Conservation (phyloP, 164 flowering plant genomes). For the Nelumbo lutea region DNA sequence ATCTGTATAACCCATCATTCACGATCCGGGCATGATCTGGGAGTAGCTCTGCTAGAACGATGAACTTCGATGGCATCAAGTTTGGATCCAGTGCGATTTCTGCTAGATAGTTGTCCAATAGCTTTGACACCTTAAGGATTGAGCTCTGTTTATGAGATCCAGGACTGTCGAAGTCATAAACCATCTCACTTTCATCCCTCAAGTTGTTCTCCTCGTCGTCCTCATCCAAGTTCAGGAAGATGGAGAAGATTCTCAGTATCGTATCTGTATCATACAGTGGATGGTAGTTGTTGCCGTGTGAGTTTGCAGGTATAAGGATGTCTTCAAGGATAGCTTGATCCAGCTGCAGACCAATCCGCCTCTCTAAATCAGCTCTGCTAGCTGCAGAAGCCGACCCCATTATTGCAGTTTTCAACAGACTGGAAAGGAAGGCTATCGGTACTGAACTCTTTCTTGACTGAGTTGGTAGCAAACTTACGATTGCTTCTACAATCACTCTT, state of each 20-base stretch:
- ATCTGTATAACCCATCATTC: conserved; percentile 73
- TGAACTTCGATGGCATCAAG: conserved; percentile 57
- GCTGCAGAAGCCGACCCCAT: conserved; percentile 54
- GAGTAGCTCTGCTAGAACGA: conserved; percentile 70
- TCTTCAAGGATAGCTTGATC: conserved; percentile 98
- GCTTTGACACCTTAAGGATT: conserved; percentile 68
- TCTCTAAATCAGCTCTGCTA: conserved; percentile 80
- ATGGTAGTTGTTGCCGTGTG: conserved; percentile 48
- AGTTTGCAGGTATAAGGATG: conserved; percentile 70
- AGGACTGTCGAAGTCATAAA: conserved; percentile 66
- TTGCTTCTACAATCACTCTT: conserved; percentile 63
- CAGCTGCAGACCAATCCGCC: conserved; percentile 83
- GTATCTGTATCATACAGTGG: conserved; percentile 73
- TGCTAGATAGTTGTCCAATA: conserved; percentile 73
- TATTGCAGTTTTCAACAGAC: conserved; percentile 69
- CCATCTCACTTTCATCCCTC: conserved; percentile 68
- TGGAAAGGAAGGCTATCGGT: conserved; percentile 90
- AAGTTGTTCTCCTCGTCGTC: conserved; percentile 63
- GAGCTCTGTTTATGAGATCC: conserved; percentile 82
- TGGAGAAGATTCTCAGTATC: conserved; percentile 73
- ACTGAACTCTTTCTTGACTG: conserved; percentile 82
- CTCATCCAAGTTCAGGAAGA: conserved; percentile 79
- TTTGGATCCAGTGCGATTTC: conserved; percentile 76
- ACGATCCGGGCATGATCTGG: conserved; percentile 83
- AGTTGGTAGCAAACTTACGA: conserved; percentile 69